Conservation (phyloP, 2,329 filamentous ascomycete species). For the Clarireedia monteithiana region DNA sequence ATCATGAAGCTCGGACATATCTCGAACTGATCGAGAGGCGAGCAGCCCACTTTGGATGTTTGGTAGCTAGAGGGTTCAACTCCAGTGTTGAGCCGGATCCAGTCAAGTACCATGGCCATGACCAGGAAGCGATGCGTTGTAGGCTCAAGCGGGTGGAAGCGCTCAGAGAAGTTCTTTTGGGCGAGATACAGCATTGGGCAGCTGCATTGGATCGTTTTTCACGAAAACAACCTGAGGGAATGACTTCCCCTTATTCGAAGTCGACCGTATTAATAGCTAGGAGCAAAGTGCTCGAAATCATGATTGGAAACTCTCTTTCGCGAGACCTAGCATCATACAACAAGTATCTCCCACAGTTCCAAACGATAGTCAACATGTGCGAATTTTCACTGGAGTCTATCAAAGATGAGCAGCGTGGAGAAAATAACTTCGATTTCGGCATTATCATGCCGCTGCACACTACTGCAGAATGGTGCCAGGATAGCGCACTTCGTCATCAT, state of each 20-base stretch:
- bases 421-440: slow-evolving; percentile 2
- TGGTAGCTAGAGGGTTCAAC: background rate
- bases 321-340: background rate
- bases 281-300: background rate
- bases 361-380: background rate
- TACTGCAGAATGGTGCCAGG: background rate
- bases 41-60: slow-evolving; percentile 11
- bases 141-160: background rate
- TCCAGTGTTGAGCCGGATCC: background rate
- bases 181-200: background rate
- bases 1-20: slow-evolving; percentile 10
- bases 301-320: background rate
- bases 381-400: background rate
- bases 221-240: background rate
- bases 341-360: background rate
- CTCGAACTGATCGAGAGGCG: slow-evolving; percentile 14
- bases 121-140: background rate
- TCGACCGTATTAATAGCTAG: background rate
- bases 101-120: background rate
- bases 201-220: background rate
- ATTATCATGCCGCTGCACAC: slow-evolving; percentile 2
- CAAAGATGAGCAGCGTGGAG: background rate
- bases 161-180: background rate
- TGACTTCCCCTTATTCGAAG: background rate
- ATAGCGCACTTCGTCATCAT: background rate